phyloP scores from a whole-genome alignment of 345 rosid species.

The Eucalyptus shirleyi region DNA sequence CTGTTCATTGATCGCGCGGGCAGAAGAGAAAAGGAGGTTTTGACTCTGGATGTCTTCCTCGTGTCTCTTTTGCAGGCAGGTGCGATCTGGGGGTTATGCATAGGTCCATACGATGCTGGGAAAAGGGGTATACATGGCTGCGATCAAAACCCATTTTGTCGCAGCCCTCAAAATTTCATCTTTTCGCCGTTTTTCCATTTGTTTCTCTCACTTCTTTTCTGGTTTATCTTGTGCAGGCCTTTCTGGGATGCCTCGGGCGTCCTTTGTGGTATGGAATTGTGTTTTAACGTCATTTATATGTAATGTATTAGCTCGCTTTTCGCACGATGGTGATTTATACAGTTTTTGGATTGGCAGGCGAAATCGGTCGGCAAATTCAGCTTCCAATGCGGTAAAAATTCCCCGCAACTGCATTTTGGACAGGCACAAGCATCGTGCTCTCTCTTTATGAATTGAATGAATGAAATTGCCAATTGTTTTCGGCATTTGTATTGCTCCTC shows the following conservation, averaged over 20 bases:
- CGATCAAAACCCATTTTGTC: not conserved
- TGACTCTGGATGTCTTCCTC: not conserved
- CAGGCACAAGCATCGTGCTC: not conserved
- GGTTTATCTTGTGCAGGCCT: conserved; percentile 29
- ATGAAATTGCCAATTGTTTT: not conserved
- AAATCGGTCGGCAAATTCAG: conserved; percentile 45
- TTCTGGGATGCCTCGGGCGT: conserved; percentile 45
- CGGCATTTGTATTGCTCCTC: not conserved
- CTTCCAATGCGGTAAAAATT: conserved; percentile 60
- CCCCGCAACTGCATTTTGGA: not conserved
- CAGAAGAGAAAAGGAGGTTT: not conserved
- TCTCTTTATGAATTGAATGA: not conserved
- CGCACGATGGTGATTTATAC: not conserved
- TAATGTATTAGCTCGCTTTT: not conserved
- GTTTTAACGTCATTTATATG: not conserved
- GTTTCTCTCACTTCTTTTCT: not conserved
- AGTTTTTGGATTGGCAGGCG: conserved; percentile 28
- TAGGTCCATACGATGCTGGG: conserved; percentile 53
- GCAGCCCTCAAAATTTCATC: not conserved
- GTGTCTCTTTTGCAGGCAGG: conserved; percentile 41
- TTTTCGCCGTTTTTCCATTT: not conserved
- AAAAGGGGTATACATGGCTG: conserved; percentile 20
- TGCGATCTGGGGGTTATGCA: conserved; percentile 61
- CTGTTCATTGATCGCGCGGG: not conserved
- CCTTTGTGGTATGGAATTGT: conserved; percentile 43